Evolutionary conservation across 192 early-diverging fungal species (phyloP).

Genomic region (Linderina pennispora): DNA sequence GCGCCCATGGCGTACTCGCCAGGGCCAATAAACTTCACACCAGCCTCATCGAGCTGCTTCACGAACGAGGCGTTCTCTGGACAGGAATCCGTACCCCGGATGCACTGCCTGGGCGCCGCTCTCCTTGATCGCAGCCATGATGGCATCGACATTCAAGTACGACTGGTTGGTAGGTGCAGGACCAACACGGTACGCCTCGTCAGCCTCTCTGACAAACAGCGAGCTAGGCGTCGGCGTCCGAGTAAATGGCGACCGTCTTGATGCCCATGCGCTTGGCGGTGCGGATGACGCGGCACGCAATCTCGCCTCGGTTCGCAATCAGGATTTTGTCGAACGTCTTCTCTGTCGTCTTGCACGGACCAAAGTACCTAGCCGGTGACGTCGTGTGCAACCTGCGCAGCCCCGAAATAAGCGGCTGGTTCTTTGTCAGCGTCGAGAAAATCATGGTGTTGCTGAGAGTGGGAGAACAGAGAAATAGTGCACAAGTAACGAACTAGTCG

Average conservation of each 20-base stretch:
- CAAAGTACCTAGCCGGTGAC: not conserved
- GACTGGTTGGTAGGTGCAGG: constrained; percentile 71
- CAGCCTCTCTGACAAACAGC: constrained; percentile 81
- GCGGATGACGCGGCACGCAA: constrained; percentile 88
- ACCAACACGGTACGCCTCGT: constrained; percentile 80
- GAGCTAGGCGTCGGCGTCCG: constrained; percentile 84
- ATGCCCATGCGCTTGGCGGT: constrained; percentile 92
- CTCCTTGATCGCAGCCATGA: constrained; percentile 65
- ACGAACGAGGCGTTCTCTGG: constrained; percentile 88
- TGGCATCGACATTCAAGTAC: constrained; percentile 77
- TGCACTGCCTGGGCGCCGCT: constrained; percentile 90
- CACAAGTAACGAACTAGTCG: too few species aligned
- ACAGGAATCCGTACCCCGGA: constrained; percentile 93
- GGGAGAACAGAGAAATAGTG: too few species aligned
- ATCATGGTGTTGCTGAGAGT: too few species aligned
- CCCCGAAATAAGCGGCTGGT: too few species aligned
- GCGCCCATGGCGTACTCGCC: constrained; percentile 60
- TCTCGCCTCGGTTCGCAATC: constrained; percentile 95
- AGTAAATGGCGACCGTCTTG: constrained; percentile 91
- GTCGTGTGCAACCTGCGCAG: not conserved
- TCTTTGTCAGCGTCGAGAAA: too few species aligned
- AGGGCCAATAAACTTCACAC: constrained; percentile 72
- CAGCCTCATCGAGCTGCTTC: constrained; percentile 61
- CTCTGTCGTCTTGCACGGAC: constrained; percentile 7
- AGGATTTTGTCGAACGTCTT: constrained; percentile 81